Base-by-base conservation (phyloP, 164 flowering plant species). In the Euptelea pleiosperma region DNA sequence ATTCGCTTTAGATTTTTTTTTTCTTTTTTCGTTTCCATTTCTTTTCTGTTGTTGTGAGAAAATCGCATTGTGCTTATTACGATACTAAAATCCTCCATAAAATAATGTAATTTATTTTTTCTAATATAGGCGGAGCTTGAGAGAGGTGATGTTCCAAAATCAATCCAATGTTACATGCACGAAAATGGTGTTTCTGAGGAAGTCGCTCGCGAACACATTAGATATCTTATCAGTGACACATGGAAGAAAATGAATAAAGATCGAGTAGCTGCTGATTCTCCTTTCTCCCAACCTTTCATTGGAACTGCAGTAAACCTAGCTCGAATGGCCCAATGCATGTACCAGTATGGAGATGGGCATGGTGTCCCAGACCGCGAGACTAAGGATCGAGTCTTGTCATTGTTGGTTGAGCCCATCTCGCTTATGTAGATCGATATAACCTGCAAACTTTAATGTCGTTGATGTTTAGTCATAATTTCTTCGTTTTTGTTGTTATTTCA, bases 341-440 rank as follows among this genome's bases (percentile, higher is more conserved):
- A 81, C 66, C 74, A 78, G n/a, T 4, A 73, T 60, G 84, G 78
- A 50, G 84, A 80, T 67, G 71, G 70, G 1, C 65, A 60, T 67
- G 77, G 80, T 21, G 52, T 54, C 19, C 78, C 79, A 2, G 69
- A 75, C 52, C 22, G 21, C 3, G 8, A 35, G 14, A 24, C 60
- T 14, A 63, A 16, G 30, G 42, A 63, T 5, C 57, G 34, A 22
- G 18, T 61, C 57, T 21, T 7, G 52, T 39, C 25, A 6, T 21
- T 61, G 49, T 6, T 61, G 6, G n/a, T 29, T 18, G 29, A 61
- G 41, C 61, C 67, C 28, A 46, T 57, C n/a, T n/a, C n/a, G n/a
- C n/a, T n/a, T n/a, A n/a, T n/a, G n/a, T n/a, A n/a, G n/a, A n/a
- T n/a, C n/a, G n/a, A n/a, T n/a, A n/a, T n/a, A n/a, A n/a, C n/a